Evolutionary conservation across 164 flowering plant species (phyloP), one percentile per base, ranked within the genome.

Genomic region (Stephania yunnanensis): DNA sequence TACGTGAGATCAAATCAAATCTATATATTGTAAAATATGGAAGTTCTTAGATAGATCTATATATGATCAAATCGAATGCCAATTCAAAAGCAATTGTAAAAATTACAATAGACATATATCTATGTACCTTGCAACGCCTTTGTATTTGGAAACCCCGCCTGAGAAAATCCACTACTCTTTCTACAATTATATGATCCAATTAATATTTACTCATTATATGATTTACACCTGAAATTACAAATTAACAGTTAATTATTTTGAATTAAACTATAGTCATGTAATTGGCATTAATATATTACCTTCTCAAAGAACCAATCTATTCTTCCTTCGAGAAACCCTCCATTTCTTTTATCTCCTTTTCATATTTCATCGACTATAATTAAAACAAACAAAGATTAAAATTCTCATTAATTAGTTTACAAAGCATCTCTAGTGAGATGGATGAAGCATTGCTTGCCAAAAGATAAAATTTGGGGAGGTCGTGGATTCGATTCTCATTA

Each of bases 101-200:
- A 31, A 31, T 31, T 31, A 31, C 36, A 31, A 31, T 31, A 31
- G 36, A 31, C 36, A 31, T 31, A 31, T 31, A 31, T 31, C 44
- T n/a, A 6, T 6, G 22, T 88, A 93, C 98, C 98, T 92, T 70
- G 98, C 97, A 2, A 94, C 98, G 1, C 98, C 98, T 84, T 97
- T 83, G 52, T 94, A 94, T 72, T 90, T 92, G 0, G 98, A 94
- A n/a, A 89, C 94, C 19, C 98, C n/a, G n/a, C 98, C 4, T 97
- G 83, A 63, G 98, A 94, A 78, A 94, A 94, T 0, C 98, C 98
- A 67, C 92, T 94, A 76, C 97, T 92, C 79, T 89, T 93, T 79
- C 98, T 93, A 86, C 68, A 81, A 85, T 11, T 72, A 19, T 72
- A 19, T 61, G 8, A 50, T 50, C 15, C 55, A 6, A n/a, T n/a